These are phyloP conservation scores for Cyclocybe aegerita DNA, from an alignment of 768 basidiomycete genomes.

Conservation along the genomic window DNA sequence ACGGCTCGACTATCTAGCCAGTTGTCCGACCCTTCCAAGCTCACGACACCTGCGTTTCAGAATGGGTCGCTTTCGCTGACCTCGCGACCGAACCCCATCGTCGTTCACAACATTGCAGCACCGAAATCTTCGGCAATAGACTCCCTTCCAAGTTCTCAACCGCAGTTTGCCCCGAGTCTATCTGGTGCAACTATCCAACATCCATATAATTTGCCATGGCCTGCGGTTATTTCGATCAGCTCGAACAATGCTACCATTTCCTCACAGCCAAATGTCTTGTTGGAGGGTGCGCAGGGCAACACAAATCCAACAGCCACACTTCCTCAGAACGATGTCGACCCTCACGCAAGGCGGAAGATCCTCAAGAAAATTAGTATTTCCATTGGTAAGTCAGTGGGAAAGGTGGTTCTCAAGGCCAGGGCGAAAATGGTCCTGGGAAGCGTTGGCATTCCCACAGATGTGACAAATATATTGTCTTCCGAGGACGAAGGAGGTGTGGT, in stretches of 20 bases:
- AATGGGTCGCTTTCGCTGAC: no score
- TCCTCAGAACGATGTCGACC: neutral
- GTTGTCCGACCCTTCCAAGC: no score
- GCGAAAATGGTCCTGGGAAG: slow-evolving; percentile 5
- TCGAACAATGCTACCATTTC: no score
- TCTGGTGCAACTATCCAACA: no score
- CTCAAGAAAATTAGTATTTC: slow-evolving; percentile 6
- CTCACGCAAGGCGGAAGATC: neutral
- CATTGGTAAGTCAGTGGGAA: slow-evolving; percentile 6
- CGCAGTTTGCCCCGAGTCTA: no score
- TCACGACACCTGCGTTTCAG: no score
- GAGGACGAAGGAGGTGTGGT: neutral
- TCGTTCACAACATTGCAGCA: slow-evolving; percentile 1
- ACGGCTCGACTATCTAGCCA: no score
- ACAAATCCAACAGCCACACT: neutral
- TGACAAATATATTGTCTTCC: neutral
- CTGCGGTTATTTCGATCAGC: no score
- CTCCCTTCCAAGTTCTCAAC: no score
- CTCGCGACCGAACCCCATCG: neutral
- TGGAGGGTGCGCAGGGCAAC: neutral
- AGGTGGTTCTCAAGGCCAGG: slow-evolving; percentile 1
- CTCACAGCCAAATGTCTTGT: no score
- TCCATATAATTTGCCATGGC: no score
- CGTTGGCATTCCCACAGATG: neutral
- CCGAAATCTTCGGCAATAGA: neutral